Evolutionary conservation across 1,284 basidiomycete species (phyloP), one percentile per base, ranked within the genome.

Genomic region (Neonothopanus nambi): DNA sequence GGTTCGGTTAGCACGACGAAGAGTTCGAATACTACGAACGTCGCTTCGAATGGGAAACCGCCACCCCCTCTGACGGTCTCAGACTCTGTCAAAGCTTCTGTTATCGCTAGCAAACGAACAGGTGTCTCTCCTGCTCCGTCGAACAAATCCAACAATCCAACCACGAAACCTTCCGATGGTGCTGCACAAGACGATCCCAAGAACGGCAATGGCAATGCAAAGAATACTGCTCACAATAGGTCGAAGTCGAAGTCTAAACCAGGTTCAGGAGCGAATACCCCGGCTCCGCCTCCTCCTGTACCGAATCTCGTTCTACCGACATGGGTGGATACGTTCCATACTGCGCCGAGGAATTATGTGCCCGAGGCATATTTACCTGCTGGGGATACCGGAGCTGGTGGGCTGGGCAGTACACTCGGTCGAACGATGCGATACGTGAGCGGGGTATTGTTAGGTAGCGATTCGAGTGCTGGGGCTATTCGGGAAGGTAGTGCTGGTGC

Each of bases 241-340:
- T n/a, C 30, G 20, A 54, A 38, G 43, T 44, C 26, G 21, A 59
- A 57, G 11, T 38, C 48, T 3, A 58, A 51, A 18, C 56, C 55
- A 30, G 46, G 36, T 20, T 55, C 54, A 23, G 48, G 48, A 13
- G 48, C 62, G 15, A 44, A 39, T 26, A 54, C 61, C 12, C 55
- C 65, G 17, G 41, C 40, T 21, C 52, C 67, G 1, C 60, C 62
- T 33, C 60, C 65, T 33, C 52, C 54, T 23, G 48, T 58, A 24
- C 89, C 90, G 0, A 98, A 97, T 65, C 79, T 96, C 15, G 85
- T 98, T 12, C 77, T 98, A 5, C 96, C 96, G 0, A 87, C 87
- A 0, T 98, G 96, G 82, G 74, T 80, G 4, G 92, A 95, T 61
- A 94, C 88, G 0, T 99, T 99, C 70, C 75, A 83, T 52, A 73